phyloP scores from a whole-genome alignment of 2,329 filamentous ascomycete genomes.

The Exserohilum turcica region DNA sequence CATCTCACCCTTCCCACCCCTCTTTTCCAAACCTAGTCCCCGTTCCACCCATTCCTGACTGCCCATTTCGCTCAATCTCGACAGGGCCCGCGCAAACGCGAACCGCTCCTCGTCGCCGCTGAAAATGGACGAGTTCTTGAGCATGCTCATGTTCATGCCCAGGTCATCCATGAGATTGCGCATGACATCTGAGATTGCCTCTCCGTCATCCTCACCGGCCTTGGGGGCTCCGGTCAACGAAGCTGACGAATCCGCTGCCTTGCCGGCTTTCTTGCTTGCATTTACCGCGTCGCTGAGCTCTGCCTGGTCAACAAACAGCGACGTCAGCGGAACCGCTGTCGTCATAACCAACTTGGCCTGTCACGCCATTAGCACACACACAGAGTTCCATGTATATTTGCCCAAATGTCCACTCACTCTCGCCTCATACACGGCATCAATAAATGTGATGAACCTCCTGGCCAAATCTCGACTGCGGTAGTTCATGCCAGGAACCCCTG shows the following conservation, averaged over 20 bases:
- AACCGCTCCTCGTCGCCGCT: slow-evolving; percentile 95
- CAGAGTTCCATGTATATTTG: not conserved
- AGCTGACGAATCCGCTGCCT: slow-evolving; percentile 42
- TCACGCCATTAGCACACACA: slow-evolving; percentile 1
- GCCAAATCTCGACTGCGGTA: slow-evolving; percentile 84
- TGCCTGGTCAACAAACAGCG: slow-evolving; percentile 78
- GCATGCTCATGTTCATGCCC: slow-evolving; percentile 78
- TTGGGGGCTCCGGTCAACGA: not conserved
- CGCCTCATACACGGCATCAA: slow-evolving; percentile 91
- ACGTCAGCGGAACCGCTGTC: slow-evolving; percentile 79
- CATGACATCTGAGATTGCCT: slow-evolving; percentile 70
- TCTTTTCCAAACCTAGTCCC: slow-evolving; percentile 66
- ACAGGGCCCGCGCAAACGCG: slow-evolving; percentile 88
- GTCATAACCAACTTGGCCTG: slow-evolving; percentile 96
- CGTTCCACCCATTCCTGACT: slow-evolving; percentile 93
- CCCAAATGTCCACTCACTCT: slow-evolving; percentile 49
- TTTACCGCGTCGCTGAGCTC: slow-evolving; percentile 56
- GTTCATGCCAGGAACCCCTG: slow-evolving; percentile 90
- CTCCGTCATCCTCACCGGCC: slow-evolving; percentile 50
- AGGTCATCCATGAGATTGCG: slow-evolving; percentile 85
- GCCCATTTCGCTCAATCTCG: slow-evolving; percentile 87
- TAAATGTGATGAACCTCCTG: slow-evolving; percentile 93
- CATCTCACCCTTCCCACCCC: slow-evolving; percentile 68
- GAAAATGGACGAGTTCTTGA: slow-evolving; percentile 87
- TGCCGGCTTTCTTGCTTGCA: slow-evolving; percentile 44